phyloP scores from a whole-genome alignment of 495 filamentous ascomycete species.

The Choiromyces venosus region DNA sequence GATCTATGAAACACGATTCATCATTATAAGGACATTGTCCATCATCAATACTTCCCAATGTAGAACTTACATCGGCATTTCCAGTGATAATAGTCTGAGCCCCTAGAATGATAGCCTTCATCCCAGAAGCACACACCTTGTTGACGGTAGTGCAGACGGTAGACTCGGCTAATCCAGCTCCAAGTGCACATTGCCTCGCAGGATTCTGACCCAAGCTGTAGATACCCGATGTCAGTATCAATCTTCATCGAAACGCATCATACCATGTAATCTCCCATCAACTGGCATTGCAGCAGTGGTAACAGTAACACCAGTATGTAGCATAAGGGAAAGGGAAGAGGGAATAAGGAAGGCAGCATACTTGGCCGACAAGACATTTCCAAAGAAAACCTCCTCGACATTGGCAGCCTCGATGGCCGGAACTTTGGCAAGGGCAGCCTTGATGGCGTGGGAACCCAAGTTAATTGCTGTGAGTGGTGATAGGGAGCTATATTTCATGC shows the following conservation, averaged over 20 bases:
- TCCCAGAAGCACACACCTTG: constrained; percentile 92
- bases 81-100: constrained; percentile 96
- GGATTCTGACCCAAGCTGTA: constrained; percentile 90
- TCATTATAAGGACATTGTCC: not conserved
- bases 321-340: constrained; percentile 5
- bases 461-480: constrained; percentile 79
- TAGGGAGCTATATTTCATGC: constrained; percentile 57
- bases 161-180: constrained; percentile 70
- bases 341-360: constrained; percentile 46
- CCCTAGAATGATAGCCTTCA: constrained; percentile 92
- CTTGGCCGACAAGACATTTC: constrained; percentile 96
- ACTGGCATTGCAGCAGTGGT: not conserved
- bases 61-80: constrained; percentile 57
- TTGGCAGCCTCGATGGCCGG: constrained; percentile 76
- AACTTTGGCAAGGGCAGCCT: constrained; percentile 78
- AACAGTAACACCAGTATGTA: not conserved
- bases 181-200: constrained; percentile 85
- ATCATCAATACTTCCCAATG: not conserved
- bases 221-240: not conserved
- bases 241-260: constrained; percentile 5
- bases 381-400: constrained; percentile 94
- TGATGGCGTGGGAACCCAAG: constrained; percentile 86
- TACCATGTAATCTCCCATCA: not conserved
- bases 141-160: constrained; percentile 90
- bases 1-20: constrained; percentile 43